phyloP scores from a whole-genome alignment of 192 early-diverging fungal species.

The Paraglomus brasilianum region DNA sequence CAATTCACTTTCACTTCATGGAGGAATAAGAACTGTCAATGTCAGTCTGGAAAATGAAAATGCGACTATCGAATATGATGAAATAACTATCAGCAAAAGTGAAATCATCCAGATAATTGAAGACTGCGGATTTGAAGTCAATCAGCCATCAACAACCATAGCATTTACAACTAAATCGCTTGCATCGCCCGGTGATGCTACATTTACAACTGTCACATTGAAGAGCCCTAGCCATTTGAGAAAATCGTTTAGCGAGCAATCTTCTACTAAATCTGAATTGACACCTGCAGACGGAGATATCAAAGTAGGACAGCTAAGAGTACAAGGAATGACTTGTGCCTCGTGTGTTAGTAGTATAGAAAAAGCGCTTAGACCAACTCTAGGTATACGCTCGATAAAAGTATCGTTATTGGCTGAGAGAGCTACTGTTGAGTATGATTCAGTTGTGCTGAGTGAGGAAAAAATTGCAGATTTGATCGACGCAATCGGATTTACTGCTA shows the following conservation, averaged over 20 bases:
- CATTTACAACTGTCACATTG: too few relatives aligned
- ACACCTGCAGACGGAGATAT: background rate
- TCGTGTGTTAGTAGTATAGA: conserved; percentile 89
- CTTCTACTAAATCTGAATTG: too few relatives aligned
- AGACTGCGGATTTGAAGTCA: conserved; percentile 61
- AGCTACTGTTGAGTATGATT: conserved; percentile 69
- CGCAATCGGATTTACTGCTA: conserved; percentile 73
- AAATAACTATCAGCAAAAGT: background rate
- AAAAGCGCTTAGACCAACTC: conserved; percentile 53
- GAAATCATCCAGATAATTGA: conserved; percentile 54
- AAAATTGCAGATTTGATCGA: conserved; percentile 66
- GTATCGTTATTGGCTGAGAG: conserved; percentile 85
- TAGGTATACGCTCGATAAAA: conserved; percentile 70
- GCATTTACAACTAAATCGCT: too few relatives aligned
- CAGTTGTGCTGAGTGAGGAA: conserved; percentile 40
- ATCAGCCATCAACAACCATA: background rate
- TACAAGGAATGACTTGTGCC: conserved; percentile 95
- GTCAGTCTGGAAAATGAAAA: conserved; percentile 40
- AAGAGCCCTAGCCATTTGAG: too few relatives aligned
- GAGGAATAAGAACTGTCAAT: background rate
- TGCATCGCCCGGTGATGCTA: too few relatives aligned
- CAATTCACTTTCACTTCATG: background rate
- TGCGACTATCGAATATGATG: conserved; percentile 31
- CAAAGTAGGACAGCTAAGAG: conserved; percentile 55
- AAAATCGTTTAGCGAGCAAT: too few relatives aligned